These are phyloP conservation scores for Hymenoscyphus occultus DNA, from an alignment of 2,329 filamentous ascomycete species.

Conservation along the genomic window DNA sequence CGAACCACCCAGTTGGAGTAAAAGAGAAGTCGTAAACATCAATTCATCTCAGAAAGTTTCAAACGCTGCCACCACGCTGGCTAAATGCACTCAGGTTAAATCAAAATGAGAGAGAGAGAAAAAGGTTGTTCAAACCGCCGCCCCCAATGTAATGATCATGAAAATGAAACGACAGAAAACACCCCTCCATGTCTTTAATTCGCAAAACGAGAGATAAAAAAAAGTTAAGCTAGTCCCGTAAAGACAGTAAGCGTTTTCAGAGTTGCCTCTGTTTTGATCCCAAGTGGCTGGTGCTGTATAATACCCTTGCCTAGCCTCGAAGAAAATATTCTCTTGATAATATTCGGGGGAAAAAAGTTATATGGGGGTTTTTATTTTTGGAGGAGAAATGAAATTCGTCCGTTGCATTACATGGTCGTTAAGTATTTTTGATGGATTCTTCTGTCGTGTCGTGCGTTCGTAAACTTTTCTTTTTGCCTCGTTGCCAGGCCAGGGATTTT, in stretches of 20 bases:
- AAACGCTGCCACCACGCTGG: slow-evolving; percentile 30
- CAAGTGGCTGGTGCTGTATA: slow-evolving; percentile 34
- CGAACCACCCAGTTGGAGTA: slow-evolving; percentile 11
- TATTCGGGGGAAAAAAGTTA: not conserved
- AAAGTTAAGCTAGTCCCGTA: slow-evolving; percentile 26
- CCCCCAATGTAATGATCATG: slow-evolving; percentile 1
- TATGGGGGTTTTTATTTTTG: slow-evolving; percentile 1
- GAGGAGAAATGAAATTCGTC: slow-evolving; percentile 22
- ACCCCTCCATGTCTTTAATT: not conserved
- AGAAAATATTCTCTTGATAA: slow-evolving; percentile 20
- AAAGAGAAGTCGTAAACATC: slow-evolving; percentile 21
- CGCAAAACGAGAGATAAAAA: not conserved
- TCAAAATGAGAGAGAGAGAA: slow-evolving; percentile 11
- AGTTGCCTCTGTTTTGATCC: slow-evolving; percentile 34
- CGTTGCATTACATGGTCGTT: slow-evolving; percentile 23
- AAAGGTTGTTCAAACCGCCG: not conserved
- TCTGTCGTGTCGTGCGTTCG: not conserved
- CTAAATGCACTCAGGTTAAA: slow-evolving; percentile 32
- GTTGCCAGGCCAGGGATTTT: slow-evolving; percentile 24
- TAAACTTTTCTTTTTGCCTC: slow-evolving; percentile 13
- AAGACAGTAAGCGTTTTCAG: slow-evolving; percentile 28
- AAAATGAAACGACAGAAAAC: slow-evolving; percentile 9
- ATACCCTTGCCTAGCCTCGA: slow-evolving; percentile 30
- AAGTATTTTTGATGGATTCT: slow-evolving; percentile 11
- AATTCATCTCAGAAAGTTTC: slow-evolving; percentile 17